Base-by-base conservation (phyloP, 208 protist genomes). In the Acanthamoeba sp. region DNA sequence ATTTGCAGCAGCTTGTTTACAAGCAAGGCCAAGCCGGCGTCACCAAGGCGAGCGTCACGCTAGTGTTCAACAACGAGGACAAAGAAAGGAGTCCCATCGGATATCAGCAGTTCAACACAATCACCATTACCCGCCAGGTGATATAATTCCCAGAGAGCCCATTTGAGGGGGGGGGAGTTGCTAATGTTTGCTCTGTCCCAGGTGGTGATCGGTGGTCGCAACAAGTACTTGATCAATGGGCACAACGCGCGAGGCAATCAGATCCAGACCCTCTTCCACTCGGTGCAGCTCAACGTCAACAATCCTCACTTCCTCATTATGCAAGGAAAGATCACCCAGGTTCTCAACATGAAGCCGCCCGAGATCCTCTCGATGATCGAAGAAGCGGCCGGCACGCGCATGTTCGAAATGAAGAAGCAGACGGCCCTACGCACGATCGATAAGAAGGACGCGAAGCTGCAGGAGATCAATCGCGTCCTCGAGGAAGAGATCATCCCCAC, bases 271-370 rank as follows among this genome's bases (percentile, higher is more conserved):
- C 98, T 99, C 32, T 99, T 99, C 95, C 98, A 99, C 91, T 99
- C 99, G 32, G 99, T 99, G 87, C 99, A 99, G 95, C 97, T 99
- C 20, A 99, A 99, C 96, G 99, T 99, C 20, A 99, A 99, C 97
- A 99, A 99, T 96, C 99, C 99, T 50, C 99, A 99, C 95, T 99
- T 99, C 95, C 98, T 99, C 94, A 99, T 99, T 95, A 99, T 99
- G 98, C 99, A 99, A 94, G 99, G 99, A 64, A 98, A 98, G 27
- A 99, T 99, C 93, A 99, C 99, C 71, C 42, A 96, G 50, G 98
- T 99, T 2, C 98, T 99, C 38, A 99, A 99, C 95, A 99, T 99
- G 99, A 99, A 99, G 95, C 99, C 99, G 22, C 97, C 97, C 36
- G 99, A 99, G 94, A 99, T 99, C 50, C 98, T 99, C 12, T 97